Conservation (phyloP, 768 basidiomycete species). For the Sporobolomyces roseus region DNA sequence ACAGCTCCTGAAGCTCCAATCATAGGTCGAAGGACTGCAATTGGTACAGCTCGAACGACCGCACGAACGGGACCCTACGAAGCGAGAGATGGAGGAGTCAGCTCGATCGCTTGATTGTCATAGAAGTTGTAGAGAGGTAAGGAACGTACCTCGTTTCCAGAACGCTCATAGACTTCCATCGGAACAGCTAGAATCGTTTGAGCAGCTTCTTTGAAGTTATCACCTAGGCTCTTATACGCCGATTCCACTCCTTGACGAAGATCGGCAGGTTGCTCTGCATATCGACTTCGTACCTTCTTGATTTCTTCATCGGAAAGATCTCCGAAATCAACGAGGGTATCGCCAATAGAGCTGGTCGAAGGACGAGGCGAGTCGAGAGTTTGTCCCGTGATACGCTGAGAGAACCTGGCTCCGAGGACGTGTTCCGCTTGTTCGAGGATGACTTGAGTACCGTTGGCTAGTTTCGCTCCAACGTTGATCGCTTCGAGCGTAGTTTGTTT, state of each 20-base stretch:
- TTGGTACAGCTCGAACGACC: slow-evolving; percentile 93
- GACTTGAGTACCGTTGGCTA: slow-evolving; percentile 96
- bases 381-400: not conserved
- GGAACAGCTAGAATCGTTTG: slow-evolving; percentile 98
- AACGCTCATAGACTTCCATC: slow-evolving; percentile 96
- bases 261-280: slow-evolving; percentile 83
- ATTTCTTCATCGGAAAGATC: slow-evolving; percentile 7
- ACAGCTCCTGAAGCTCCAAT: slow-evolving; percentile 96
- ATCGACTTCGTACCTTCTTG: slow-evolving; percentile 58
- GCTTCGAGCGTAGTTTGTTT: slow-evolving; percentile 93
- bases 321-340: not conserved
- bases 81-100: slow-evolving; percentile 15
- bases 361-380: not conserved
- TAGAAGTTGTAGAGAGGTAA: not conserved
- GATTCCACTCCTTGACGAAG: slow-evolving; percentile 81
- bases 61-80: slow-evolving; percentile 81
- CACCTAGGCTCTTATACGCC: slow-evolving; percentile 82
- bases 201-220: slow-evolving; percentile 85
- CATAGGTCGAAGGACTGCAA: slow-evolving; percentile 95
- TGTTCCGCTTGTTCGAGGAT: slow-evolving; percentile 92
- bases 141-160: slow-evolving; percentile 73
- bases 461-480: slow-evolving; percentile 83
- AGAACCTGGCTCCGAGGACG: slow-evolving; percentile 55
- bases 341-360: not conserved
- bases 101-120: not conserved